A percentile compares a stretch with the other conserved stretches of the same genome.
These are phyloP conservation scores for Thalassiosira delicatula DNA, from an alignment of 352 stramenopile species.

Conservation along the genomic window DNA sequence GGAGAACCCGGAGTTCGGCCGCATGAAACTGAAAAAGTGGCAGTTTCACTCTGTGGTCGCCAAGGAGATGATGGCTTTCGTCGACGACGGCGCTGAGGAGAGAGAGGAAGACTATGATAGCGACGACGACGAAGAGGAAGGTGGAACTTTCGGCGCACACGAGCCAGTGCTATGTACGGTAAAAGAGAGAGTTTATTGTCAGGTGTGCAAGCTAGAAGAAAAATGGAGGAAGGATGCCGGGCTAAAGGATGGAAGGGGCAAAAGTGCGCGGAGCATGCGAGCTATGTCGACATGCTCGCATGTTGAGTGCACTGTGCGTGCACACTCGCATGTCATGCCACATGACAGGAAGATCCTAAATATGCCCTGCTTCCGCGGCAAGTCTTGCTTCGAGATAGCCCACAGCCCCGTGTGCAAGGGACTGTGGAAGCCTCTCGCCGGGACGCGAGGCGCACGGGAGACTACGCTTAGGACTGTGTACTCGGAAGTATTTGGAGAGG, in stretches of 20 bases:
- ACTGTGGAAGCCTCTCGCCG: too few species aligned
- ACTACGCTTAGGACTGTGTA: background rate
- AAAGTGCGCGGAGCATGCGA: background rate
- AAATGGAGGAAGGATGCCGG: slow-evolving; percentile 18
- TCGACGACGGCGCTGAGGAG: too few species aligned
- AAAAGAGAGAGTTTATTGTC: background rate
- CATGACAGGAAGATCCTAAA: background rate
- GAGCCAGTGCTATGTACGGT: background rate
- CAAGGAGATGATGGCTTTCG: background rate
- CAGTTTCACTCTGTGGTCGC: background rate
- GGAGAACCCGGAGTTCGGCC: background rate
- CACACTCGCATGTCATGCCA: background rate
- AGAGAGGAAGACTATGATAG: too few species aligned
- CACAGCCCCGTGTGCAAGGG: background rate
- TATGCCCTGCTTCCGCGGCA: slow-evolving; percentile 1
- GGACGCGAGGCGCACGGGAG: too few species aligned
- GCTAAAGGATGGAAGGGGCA: background rate
- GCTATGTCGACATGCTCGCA: slow-evolving; percentile 5
- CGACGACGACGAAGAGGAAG: too few species aligned
- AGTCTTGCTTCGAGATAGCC: slow-evolving; percentile 32
- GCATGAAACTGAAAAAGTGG: background rate
- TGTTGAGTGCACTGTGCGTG: slow-evolving; percentile 1
- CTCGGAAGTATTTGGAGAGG: background rate
- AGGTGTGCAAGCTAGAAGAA: slow-evolving; percentile 28
- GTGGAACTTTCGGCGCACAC: background rate